Evolutionary conservation across 179 eudicot genomes (phyloP).

Genomic region (Spinacia oleracea): DNA sequence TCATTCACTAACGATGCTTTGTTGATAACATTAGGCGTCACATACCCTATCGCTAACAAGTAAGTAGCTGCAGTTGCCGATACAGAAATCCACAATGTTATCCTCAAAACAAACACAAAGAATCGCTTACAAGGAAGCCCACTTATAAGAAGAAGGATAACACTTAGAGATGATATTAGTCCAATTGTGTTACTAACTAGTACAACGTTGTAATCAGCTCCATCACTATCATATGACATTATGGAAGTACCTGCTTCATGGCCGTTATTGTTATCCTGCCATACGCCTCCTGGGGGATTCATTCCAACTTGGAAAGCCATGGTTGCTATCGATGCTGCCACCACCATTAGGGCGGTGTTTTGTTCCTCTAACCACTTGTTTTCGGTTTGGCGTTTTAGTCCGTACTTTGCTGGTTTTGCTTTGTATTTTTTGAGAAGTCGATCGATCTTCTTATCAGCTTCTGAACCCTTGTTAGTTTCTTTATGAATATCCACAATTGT

Average conservation of each 20-base stretch:
- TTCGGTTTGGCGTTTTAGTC: no score
- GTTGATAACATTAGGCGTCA: no score
- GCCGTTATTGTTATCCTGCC: slow-evolving; percentile 17
- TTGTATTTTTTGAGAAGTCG: no score
- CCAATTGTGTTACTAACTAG: slow-evolving; percentile 10
- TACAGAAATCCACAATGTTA: slow-evolving; percentile 21
- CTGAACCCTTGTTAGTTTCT: no score
- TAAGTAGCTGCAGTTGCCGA: slow-evolving; percentile 16
- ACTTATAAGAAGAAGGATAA: slow-evolving; percentile 30
- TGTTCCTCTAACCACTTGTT: slow-evolving; percentile 22
- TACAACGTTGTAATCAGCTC: not conserved
- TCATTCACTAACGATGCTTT: no score
- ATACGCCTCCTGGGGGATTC: slow-evolving; percentile 25
- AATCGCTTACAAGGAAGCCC: slow-evolving; percentile 24
- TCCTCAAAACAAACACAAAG: slow-evolving; percentile 13
- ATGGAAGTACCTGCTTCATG: not conserved
- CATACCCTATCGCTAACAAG: not conserved
- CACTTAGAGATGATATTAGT: slow-evolving; percentile 25
- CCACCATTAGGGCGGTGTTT: slow-evolving; percentile 25
- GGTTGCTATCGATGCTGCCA: slow-evolving; percentile 28
- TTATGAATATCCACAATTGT: no score
- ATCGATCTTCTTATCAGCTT: no score
- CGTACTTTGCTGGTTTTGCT: no score
- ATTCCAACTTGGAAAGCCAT: slow-evolving; percentile 34
- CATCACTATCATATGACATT: not conserved